Evolutionary conservation across 1,139 yeast genomes (phyloP).

Genomic region (Suhomyces terraborum): DNA sequence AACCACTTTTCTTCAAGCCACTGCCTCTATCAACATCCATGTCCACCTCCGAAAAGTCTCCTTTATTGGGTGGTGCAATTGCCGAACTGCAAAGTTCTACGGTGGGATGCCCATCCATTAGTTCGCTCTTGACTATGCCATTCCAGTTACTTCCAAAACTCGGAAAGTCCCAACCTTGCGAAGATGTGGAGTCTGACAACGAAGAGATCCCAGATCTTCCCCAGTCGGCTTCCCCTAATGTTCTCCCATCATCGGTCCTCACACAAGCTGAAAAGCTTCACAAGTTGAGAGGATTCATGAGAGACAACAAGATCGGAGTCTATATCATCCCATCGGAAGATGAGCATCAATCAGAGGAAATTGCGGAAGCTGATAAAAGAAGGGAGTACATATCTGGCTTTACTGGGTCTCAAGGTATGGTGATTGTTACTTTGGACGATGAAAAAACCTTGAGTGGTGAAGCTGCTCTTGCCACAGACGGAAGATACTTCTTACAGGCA

Average conservation of each 20-base stretch:
- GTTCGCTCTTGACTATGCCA: constrained; percentile 25
- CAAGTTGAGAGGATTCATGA: constrained; percentile 45
- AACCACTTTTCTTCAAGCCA: not conserved
- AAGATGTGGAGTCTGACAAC: constrained; percentile 17
- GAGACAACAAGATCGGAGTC: constrained; percentile 43
- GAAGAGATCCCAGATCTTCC: constrained; percentile 33
- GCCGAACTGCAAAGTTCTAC: constrained; percentile 24
- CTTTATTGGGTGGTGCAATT: constrained; percentile 21
- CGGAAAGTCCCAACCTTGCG: constrained; percentile 6
- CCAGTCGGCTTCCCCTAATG: constrained; percentile 7
- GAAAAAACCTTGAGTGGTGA: constrained; percentile 33
- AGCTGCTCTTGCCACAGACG: constrained; percentile 58
- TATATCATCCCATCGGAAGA: constrained; percentile 62
- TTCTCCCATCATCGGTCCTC: constrained; percentile 16
- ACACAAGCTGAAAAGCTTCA: constrained; percentile 29
- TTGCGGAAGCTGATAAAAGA: constrained; percentile 52
- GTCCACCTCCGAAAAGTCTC: constrained; percentile 27
- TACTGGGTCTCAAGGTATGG: constrained; percentile 61
- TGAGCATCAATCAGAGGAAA: constrained; percentile 59
- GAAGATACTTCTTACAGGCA: constrained; percentile 55
- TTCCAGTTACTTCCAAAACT: constrained; percentile 30
- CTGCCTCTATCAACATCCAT: not conserved
- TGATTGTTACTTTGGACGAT: constrained; percentile 48
- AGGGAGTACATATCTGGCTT: constrained; percentile 54
- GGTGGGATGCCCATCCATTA: constrained; percentile 26